These are phyloP conservation scores for Xylaria scruposa DNA, from an alignment of 495 filamentous ascomycete species.

Conservation along the genomic window DNA sequence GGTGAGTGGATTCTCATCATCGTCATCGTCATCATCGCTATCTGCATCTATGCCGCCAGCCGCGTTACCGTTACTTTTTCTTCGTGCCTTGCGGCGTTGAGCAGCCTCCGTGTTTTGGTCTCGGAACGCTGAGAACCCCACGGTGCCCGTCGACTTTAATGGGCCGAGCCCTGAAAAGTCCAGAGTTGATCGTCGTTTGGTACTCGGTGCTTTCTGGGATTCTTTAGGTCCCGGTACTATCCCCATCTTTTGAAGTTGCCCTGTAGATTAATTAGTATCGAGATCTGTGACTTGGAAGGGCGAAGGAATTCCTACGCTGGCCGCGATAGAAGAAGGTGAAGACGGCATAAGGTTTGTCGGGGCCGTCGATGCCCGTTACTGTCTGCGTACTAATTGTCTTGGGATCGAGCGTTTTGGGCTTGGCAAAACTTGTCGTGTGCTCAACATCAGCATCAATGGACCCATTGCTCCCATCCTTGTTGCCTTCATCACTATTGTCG, in stretches of 20 bases:
- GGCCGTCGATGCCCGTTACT: conserved; percentile 95
- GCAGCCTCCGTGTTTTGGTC: conserved; percentile 63
- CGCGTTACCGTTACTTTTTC: conserved; percentile 57
- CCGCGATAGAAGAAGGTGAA: conserved; percentile 99
- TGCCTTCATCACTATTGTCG: conserved; percentile 63
- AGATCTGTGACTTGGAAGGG: conserved; percentile 10
- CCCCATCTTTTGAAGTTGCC: conserved; percentile 94
- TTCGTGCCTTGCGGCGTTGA: conserved; percentile 61
- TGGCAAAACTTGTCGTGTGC: conserved; percentile 98
- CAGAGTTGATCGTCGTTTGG: conserved; percentile 75
- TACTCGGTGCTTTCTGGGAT: conserved; percentile 59
- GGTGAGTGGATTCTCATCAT: conserved; percentile 60
- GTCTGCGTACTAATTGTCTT: conserved; percentile 98
- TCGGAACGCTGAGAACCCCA: conserved; percentile 90
- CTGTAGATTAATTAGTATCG: conserved; percentile 51
- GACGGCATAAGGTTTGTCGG: conserved; percentile 92
- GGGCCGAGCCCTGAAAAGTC: conserved; percentile 88
- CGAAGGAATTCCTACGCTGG: conserved; percentile 71
- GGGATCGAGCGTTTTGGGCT: conserved; percentile 95
- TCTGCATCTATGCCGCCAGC: conserved; percentile 56
- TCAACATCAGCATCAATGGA: conserved; percentile 74
- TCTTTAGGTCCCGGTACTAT: conserved; percentile 70
- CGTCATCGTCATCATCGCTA: conserved; percentile 77
- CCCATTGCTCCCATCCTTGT: conserved; percentile 48
- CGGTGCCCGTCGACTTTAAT: conserved; percentile 78